Conservation (phyloP, 371 early-diverging fungal genomes). For the Mortierella sp. region DNA sequence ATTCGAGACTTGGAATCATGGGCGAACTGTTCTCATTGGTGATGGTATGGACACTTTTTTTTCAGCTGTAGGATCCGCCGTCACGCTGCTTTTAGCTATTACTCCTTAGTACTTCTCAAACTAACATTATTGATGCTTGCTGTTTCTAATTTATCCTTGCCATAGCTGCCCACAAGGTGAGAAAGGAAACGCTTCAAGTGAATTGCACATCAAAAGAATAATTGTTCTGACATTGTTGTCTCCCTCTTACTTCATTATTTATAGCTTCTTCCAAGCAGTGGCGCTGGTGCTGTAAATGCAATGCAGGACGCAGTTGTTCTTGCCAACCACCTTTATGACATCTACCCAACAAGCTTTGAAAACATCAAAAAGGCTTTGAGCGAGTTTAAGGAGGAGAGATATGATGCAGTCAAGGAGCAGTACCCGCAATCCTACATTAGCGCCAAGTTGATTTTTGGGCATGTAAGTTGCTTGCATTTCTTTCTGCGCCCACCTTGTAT, state of each 20-base stretch:
- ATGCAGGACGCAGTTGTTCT: constrained; percentile 36
- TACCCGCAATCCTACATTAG: constrained; percentile 8
- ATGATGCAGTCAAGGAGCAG: constrained; percentile 9
- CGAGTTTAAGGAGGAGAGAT: constrained; percentile 23
- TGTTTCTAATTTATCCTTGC: background rate
- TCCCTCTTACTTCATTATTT: no score
- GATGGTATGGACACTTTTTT: constrained; percentile 20
- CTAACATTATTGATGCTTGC: background rate
- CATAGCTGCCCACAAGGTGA: background rate
- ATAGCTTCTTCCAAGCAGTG: background rate
- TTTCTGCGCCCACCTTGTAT: no score
- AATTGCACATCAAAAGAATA: no score
- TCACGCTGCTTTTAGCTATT: no score
- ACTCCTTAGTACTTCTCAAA: no score
- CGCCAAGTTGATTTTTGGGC: constrained; percentile 34
- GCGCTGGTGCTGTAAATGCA: constrained; percentile 33
- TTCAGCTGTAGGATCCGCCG: background rate
- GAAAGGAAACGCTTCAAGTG: no score
- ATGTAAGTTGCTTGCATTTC: constrained; percentile 16
- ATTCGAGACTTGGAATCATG: constrained; percentile 39
- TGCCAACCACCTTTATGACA: constrained; percentile 33
- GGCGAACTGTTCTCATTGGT: constrained; percentile 30
- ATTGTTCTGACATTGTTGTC: no score
- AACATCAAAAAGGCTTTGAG: constrained; percentile 6
- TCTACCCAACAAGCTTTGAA: constrained; percentile 4